phyloP scores from a whole-genome alignment of 2,329 filamentous ascomycete species.

The Akanthomyces uredinophilus region DNA sequence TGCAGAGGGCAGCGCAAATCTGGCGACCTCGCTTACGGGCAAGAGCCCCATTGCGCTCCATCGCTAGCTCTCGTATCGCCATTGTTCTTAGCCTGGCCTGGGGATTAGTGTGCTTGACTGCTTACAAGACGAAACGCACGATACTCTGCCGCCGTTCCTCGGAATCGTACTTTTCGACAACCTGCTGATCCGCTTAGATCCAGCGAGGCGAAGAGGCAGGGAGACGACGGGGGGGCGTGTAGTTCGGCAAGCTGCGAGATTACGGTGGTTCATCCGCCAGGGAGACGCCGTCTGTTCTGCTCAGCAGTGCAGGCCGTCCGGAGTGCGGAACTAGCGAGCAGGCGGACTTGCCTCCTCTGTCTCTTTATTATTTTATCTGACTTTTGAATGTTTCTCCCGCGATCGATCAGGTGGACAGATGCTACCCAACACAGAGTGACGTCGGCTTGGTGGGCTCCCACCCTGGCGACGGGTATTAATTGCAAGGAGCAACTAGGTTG shows the following conservation, averaged over 20 bases:
- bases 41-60: no score
- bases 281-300: not conserved
- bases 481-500: not conserved
- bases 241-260: conserved; percentile 10
- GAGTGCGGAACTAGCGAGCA: not conserved
- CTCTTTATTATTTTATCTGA: conserved; percentile 1
- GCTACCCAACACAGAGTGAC: not conserved
- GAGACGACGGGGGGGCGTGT: not conserved
- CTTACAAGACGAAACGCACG: not conserved
- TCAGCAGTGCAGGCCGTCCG: not conserved
- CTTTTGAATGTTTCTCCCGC: not conserved
- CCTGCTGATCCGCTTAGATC: not conserved
- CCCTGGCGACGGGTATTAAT: conserved; percentile 12
- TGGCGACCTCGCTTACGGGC: no score
- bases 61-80: no score
- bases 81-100: no score
- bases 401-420: conserved; percentile 9
- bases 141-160: not conserved
- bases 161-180: not conserved
- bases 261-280: conserved; percentile 10
- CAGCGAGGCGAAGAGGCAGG: not conserved
- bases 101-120: not conserved
- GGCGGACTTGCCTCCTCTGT: not conserved
- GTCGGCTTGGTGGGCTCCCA: not conserved
- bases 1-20: no score